Conservation (phyloP, 2,329 filamentous ascomycete genomes). For the Phialocephala subalpina region DNA sequence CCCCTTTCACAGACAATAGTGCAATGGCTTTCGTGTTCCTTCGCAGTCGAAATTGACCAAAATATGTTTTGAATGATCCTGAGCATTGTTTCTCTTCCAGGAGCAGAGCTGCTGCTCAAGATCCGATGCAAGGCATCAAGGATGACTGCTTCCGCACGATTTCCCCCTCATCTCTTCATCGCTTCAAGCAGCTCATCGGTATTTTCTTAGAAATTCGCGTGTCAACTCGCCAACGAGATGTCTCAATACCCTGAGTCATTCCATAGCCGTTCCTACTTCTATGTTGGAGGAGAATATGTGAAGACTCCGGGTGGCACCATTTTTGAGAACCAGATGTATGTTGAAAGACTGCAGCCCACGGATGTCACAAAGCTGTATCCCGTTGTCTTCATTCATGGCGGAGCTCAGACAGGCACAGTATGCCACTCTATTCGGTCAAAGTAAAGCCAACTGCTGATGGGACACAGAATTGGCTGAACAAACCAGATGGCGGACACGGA, state of each 20-base stretch:
- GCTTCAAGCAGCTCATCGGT: too few species aligned
- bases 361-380: conserved; percentile 30
- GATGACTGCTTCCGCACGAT: not conserved
- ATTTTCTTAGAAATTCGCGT: not conserved
- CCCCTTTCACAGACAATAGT: too few species aligned
- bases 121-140: not conserved
- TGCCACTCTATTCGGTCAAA: conserved; percentile 2
- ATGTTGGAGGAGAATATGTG: conserved; percentile 39
- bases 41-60: too few species aligned
- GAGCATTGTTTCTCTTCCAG: too few species aligned
- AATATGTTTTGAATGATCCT: too few species aligned
- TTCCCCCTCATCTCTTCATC: not conserved
- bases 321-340: conserved; percentile 57
- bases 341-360: conserved; percentile 54
- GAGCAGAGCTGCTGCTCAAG: too few species aligned
- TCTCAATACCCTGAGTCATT: not conserved
- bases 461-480: conserved; percentile 54
- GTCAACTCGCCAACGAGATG: not conserved
- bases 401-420: conserved; percentile 39
- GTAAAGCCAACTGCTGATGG: not conserved
- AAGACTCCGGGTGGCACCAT: conserved; percentile 22
- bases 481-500: conserved; percentile 54
- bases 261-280: conserved; percentile 32
- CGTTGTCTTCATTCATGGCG: conserved; percentile 39
- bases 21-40: too few species aligned